A percentile compares a stretch with the other conserved stretches of the same genome.
Conservation (phyloP, 345 rosid genomes). For the Gossypium arboreum region DNA sequence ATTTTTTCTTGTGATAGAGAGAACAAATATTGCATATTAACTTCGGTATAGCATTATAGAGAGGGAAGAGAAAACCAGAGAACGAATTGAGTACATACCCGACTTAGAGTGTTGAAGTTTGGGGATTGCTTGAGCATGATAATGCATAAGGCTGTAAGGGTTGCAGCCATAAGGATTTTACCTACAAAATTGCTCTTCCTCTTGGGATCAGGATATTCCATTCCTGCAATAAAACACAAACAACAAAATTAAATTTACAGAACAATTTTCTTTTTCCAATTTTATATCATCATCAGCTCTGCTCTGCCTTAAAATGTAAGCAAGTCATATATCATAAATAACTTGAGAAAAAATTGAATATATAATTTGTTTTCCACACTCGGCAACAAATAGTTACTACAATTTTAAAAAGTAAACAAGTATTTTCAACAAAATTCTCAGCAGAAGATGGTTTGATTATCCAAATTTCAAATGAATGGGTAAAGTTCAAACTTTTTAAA, state of each 20-base stretch:
- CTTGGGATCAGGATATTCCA: conserved; percentile 86
- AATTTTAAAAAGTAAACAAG: background rate
- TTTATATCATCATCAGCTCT: background rate
- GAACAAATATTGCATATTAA: background rate
- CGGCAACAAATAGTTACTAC: background rate
- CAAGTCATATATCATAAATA: background rate
- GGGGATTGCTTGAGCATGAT: conserved; percentile 85
- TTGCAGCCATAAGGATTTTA: conserved; percentile 71
- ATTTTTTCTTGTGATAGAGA: background rate
- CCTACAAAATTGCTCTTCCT: conserved; percentile 66
- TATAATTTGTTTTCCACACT: background rate
- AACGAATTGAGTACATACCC: conserved; percentile 34
- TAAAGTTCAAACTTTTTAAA: conserved; percentile 8
- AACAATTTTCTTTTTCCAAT: background rate
- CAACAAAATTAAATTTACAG: background rate
- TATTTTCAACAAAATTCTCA: background rate
- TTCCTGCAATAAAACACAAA: conserved; percentile 41
- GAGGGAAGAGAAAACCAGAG: background rate
- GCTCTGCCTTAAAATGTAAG: background rate
- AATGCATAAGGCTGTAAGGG: conserved; percentile 77
- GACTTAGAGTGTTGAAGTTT: conserved; percentile 52
- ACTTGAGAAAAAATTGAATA: background rate
- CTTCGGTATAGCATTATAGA: background rate
- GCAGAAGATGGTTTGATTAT: background rate
- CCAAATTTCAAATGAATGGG: background rate